These are phyloP conservation scores for Crucibulum parvulum DNA, from an alignment of 1,284 basidiomycete species.

Conservation along the genomic window DNA sequence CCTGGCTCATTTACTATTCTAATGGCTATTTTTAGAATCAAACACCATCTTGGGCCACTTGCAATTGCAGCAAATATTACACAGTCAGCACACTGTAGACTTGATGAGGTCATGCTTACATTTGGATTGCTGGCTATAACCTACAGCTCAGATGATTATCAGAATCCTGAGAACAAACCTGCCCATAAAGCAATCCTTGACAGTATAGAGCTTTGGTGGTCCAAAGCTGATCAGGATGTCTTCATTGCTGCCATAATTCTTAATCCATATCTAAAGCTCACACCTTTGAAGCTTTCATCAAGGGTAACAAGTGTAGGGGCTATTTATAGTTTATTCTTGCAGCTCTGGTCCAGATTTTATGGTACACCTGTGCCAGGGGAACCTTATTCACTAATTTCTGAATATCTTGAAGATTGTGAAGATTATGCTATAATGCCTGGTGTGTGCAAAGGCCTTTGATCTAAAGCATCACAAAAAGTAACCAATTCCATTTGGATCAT, in stretches of 20 bases:
- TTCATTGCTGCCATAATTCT: constrained; percentile 47
- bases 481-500: not conserved
- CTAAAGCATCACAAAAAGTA: not conserved
- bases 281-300: constrained; percentile 11
- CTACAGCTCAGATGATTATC: constrained; percentile 20
- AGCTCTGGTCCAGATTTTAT: constrained; percentile 26
- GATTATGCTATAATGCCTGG: constrained; percentile 4
- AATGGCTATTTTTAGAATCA: constrained; percentile 25
- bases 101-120: constrained; percentile 44
- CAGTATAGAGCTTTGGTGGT: constrained; percentile 48
- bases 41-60: constrained; percentile 41
- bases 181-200: constrained; percentile 25
- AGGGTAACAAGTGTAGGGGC: constrained; percentile 11
- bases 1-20: constrained; percentile 1
- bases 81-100: constrained; percentile 36
- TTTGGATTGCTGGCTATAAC: constrained; percentile 35
- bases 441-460: not conserved
- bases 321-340: constrained; percentile 15
- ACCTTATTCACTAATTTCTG: constrained; percentile 3
- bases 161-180: constrained; percentile 13
- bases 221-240: constrained; percentile 47
- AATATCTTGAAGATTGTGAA: constrained; percentile 12
- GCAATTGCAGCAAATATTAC: constrained; percentile 45
- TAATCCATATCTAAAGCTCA: constrained; percentile 38
- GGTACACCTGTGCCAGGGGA: not conserved